Base-by-base conservation (phyloP, 2,329 filamentous ascomycete genomes). In the Colletotrichum kahawae region DNA sequence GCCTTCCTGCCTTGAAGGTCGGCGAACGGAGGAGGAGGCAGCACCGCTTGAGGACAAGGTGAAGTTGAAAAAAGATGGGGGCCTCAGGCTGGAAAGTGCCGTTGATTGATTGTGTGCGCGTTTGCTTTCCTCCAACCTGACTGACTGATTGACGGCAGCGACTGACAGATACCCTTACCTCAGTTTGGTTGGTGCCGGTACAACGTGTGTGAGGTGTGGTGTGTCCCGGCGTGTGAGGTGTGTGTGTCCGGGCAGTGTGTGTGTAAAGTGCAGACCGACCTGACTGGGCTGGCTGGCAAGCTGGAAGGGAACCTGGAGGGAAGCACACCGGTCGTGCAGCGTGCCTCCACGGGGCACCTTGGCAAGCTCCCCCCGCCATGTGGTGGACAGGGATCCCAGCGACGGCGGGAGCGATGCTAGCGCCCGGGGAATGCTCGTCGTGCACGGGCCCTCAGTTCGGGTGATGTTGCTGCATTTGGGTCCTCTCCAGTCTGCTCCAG, bases 361-460 rank as follows among this genome's bases (percentile, higher is more conserved):
- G 56, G 67, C 56, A 59, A 62, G 56, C 67, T 7, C 56, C 69
- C 71, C 67, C 62, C 43, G 67, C 21, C 72, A 71, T 67, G 68
- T 33, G 63, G 72, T 48, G 33, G 38, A 63, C 72, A 75, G 63
- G 72, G 72, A 66, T 71, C 51, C 18, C 51, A 71, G 63, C 31
- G 29, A 59, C 56, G 43, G 56, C 56, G 64, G 56, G 54, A 59
- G 66, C 36, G 56, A 56, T 70, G 57, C 51, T 70, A 73, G 66
- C 34, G 43, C 51, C 67, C 66, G 67, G 48, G 27, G 54, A 43
- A 36, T 7, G n/a, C 43, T 51, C 43, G 21, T 31, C 56, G 33
- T 34, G 71, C 71, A 74, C 72, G 56, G 72, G 43, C 72, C 72
- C 8, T 67, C 56, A 36, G 72, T 63, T 75, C 68, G 43, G 72